These are phyloP conservation scores for Lupinus albus DNA, from an alignment of 306 rosid genomes.

Conservation along the genomic window DNA sequence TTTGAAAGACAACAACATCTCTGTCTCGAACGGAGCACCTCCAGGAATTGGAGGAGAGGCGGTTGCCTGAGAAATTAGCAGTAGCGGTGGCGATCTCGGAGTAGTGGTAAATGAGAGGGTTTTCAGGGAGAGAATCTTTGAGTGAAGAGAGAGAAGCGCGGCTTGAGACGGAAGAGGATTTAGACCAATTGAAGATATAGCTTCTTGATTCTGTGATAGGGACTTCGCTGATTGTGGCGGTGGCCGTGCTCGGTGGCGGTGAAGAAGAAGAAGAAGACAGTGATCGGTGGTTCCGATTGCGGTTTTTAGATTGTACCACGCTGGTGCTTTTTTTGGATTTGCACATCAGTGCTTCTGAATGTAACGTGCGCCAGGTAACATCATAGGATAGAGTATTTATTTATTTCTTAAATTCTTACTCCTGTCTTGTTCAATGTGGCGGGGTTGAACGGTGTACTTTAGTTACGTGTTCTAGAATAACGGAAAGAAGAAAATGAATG, in stretches of 20 bases:
- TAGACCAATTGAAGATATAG: slow-evolving; percentile 44
- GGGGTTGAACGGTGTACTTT: no score
- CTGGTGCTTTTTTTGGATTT: slow-evolving; percentile 57
- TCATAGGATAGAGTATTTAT: no score
- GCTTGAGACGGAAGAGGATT: slow-evolving; percentile 61
- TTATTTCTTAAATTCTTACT: no score
- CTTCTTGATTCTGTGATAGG: slow-evolving; percentile 45
- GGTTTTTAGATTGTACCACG: slow-evolving; percentile 50
- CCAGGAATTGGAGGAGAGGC: slow-evolving; percentile 67
- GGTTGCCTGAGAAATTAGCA: slow-evolving; percentile 40
- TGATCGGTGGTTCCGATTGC: background rate
- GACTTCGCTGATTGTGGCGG: slow-evolving; percentile 25
- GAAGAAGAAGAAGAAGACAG: slow-evolving; percentile 16
- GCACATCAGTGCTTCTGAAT: slow-evolving; percentile 52
- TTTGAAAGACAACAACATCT: slow-evolving; percentile 67
- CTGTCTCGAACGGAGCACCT: slow-evolving; percentile 63
- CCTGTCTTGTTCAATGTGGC: no score
- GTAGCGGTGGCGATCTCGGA: slow-evolving; percentile 79
- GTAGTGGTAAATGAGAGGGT: slow-evolving; percentile 61
- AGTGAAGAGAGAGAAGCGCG: slow-evolving; percentile 61
- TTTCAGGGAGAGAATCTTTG: slow-evolving; percentile 69
- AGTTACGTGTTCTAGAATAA: no score
- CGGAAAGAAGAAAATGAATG: no score
- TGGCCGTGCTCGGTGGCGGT: background rate
- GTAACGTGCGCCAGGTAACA: background rate